Conservation (phyloP, 495 filamentous ascomycete genomes). For the Stereocaulon alpinum region DNA sequence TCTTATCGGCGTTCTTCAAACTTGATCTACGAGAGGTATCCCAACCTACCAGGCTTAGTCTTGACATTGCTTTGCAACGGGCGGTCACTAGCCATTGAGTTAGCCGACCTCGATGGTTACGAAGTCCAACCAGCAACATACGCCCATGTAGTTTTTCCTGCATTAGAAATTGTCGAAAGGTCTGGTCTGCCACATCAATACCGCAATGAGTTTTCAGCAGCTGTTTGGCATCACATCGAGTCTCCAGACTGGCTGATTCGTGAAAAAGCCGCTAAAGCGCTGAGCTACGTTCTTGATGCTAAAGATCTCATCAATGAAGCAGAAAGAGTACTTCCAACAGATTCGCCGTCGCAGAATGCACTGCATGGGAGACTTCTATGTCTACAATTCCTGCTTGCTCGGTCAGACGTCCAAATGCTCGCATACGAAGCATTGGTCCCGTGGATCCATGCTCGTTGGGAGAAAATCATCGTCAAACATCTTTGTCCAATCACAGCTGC, state of each 20-base stretch:
- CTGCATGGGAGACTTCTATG: slow-evolving; percentile 54
- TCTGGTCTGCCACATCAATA: slow-evolving; percentile 32
- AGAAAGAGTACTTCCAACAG: slow-evolving; percentile 33
- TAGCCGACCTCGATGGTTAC: background rate
- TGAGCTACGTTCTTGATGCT: slow-evolving; percentile 52
- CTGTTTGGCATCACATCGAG: slow-evolving; percentile 48
- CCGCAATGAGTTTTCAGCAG: slow-evolving; percentile 31
- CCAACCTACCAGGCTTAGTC: slow-evolving; percentile 56
- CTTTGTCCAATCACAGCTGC: slow-evolving; percentile 34
- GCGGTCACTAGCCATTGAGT: background rate
- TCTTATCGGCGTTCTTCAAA: slow-evolving; percentile 14
- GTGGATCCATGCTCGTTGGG: slow-evolving; percentile 25
- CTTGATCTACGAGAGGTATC: slow-evolving; percentile 53
- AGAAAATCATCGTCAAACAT: slow-evolving; percentile 24
- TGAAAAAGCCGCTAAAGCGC: slow-evolving; percentile 77
- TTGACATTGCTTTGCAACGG: slow-evolving; percentile 47
- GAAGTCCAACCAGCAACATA: background rate
- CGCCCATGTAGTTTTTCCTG: slow-evolving; percentile 51
- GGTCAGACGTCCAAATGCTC: slow-evolving; percentile 22
- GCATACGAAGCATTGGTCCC: slow-evolving; percentile 25
- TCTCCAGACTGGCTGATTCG: slow-evolving; percentile 79
- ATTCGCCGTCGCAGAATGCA: slow-evolving; percentile 41
- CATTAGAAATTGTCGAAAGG: slow-evolving; percentile 65
- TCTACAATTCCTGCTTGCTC: slow-evolving; percentile 36
- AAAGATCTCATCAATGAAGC: slow-evolving; percentile 42